Evolutionary conservation across 2,329 filamentous ascomycete species (phyloP).

Genomic region (Sporothrix pallida): DNA sequence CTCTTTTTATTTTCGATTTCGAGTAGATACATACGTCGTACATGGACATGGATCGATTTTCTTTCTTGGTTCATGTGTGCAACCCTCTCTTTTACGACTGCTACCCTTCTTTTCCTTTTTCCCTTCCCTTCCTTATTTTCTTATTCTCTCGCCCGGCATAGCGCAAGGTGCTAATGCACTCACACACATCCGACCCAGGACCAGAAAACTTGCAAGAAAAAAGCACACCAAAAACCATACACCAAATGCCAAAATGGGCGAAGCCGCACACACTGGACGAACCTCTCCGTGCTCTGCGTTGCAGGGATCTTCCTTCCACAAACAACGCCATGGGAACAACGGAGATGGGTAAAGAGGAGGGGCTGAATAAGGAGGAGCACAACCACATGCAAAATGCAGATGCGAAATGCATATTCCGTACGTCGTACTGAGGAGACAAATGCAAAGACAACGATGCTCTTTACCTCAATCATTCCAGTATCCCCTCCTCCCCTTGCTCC

Average conservation of each 20-base stretch:
- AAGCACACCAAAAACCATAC: too few relatives aligned
- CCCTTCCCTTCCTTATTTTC: neutral
- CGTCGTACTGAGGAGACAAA: neutral
- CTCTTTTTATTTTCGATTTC: neutral
- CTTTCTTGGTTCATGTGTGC: too few relatives aligned
- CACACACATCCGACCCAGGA: neutral
- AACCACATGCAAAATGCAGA: conserved; percentile 10
- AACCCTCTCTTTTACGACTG: conserved; percentile 3
- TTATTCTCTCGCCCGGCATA: neutral
- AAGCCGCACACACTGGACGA: neutral
- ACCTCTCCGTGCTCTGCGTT: neutral
- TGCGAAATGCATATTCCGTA: neutral
- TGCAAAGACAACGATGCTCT: neutral
- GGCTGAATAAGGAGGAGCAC: neutral
- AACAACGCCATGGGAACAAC: neutral
- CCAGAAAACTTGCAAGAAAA: too few relatives aligned
- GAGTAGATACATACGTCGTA: too few relatives aligned
- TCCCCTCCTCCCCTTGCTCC: too few relatives aligned
- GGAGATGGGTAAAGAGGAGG: neutral
- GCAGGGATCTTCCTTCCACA: neutral
- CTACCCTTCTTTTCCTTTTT: neutral
- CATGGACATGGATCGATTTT: too few relatives aligned
- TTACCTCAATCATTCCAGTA: neutral
- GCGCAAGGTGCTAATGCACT: conserved; percentile 1
- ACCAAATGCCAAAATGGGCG: neutral